phyloP scores from a whole-genome alignment of 495 filamentous ascomycete genomes.

The Viridothelium virens region DNA sequence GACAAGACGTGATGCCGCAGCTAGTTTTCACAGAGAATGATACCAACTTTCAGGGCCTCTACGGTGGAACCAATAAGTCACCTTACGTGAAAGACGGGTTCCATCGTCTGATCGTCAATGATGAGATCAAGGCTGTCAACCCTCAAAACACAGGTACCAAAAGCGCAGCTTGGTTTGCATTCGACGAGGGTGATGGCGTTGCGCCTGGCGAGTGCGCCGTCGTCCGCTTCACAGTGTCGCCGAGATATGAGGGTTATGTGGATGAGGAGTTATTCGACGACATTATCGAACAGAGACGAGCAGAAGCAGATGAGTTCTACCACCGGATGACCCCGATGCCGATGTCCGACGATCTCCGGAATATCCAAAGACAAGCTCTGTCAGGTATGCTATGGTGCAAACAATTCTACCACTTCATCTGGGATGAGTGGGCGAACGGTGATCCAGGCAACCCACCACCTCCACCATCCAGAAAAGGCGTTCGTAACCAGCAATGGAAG shows the following conservation, averaged over 20 bases:
- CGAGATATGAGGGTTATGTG: slow-evolving; percentile 60
- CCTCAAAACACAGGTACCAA: slow-evolving; percentile 77
- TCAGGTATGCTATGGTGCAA: slow-evolving; percentile 98
- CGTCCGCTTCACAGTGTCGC: slow-evolving; percentile 82
- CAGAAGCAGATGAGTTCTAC: slow-evolving; percentile 94
- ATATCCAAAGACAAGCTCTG: slow-evolving; percentile 90
- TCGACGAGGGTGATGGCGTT: slow-evolving; percentile 81
- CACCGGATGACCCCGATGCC: slow-evolving; percentile 86
- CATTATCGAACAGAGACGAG: slow-evolving; percentile 72
- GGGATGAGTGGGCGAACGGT: slow-evolving; percentile 93
- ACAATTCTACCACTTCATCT: slow-evolving; percentile 92
- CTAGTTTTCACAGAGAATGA: slow-evolving; percentile 94
- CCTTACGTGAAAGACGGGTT: slow-evolving; percentile 94
- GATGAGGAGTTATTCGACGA: slow-evolving; percentile 92
- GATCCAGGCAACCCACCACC: slow-evolving; percentile 69
- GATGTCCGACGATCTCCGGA: slow-evolving; percentile 88
- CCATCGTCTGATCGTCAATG: slow-evolving; percentile 76
- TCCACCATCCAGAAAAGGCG: slow-evolving; percentile 65
- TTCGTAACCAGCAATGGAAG: slow-evolving; percentile 85
- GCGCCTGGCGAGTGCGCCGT: slow-evolving; percentile 87
- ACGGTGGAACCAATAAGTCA: slow-evolving; percentile 60
- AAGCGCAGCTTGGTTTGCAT: slow-evolving; percentile 82
- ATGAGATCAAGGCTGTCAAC: slow-evolving; percentile 72
- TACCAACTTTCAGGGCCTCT: slow-evolving; percentile 72
- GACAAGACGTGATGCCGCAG: slow-evolving; percentile 73